Base-by-base conservation (phyloP, 2,329 filamentous ascomycete species). In the Drechslerella dactyloides region DNA sequence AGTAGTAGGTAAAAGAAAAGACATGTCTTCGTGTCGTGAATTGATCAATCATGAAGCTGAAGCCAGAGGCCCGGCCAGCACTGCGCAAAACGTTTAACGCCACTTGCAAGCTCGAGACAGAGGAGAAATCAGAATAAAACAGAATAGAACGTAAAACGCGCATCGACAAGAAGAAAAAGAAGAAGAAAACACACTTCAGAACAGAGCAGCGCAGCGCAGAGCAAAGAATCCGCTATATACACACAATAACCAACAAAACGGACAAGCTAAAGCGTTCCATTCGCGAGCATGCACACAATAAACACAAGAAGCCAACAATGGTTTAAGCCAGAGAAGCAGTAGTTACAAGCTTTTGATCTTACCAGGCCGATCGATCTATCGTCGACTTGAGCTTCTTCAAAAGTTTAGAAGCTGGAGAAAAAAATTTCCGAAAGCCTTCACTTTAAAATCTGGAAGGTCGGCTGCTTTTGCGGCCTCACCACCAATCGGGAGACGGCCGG, bases 401-500 rank as follows among this genome's bases (percentile, higher is more conserved):
- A 33, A 33, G 4, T 2, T 4, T 42, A 15, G 15, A 6, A 15
- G 13, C 15, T 13, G 13, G 5, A 42, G 15, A 42, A 17, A 17
- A 13, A 17, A 13, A 37, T 37, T 6, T 37, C 13, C 13, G 13
- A 44, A 10, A 5, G 40, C 5, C 40, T 8, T 44, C 15, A 8
- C 5, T 17, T 10, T 44, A 8, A 44, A 8, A 44, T 5, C 7
- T 44, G 4, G 15, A 44, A 44, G 5, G 15, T 48, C 44, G 5
- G 1, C 37, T 58, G 40, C 23, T 23, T 33, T 44, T 6, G 35
- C 11, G n/a, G 5, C 17, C 44, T 69, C 53, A 64, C 44, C 53
- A 64, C 44, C 51, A 56, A 51, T 63, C 63, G 15, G 66, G 66
- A 64, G 63, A 63, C 24, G 66, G 66, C 54, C 52, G 66, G 44